Base-by-base conservation (phyloP, 306 rosid species). In the Carpinus viminea region DNA sequence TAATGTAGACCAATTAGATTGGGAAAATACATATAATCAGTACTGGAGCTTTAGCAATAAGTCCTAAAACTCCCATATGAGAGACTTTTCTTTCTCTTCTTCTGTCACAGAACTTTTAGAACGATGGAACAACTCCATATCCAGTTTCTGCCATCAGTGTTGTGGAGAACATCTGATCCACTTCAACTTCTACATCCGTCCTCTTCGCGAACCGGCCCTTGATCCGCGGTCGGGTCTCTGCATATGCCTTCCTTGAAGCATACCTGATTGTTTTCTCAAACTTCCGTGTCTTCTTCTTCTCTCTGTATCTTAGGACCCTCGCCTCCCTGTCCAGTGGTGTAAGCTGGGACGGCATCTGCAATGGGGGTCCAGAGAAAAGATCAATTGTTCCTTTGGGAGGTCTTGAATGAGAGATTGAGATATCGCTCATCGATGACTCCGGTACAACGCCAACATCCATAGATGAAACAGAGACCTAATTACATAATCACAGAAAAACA, bases 191-290 rank as follows among this genome's bases (percentile, higher is more conserved):
- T 9, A 80, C 80, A 56, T 91, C 90, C 0, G 91, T 90, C 79
- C 97, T 69, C 80, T 91, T 95, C 0, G 97, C 99, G 4, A 95
- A 95, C 54, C 99, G 89, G 73, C 99, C 99, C 70, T 95, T 95
- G 80, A 95, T 91, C 0, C 99, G 90, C 0, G 98, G 99, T 26
- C 99, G 79, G 47, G 98, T 95, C 77, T 95, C 99, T 9, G 99
- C 99, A 61, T 95, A 95, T 50, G 99, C 99, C 79, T 95, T 93
- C 86, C 99, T 90, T 12, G 98, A 95, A 21, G 98, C 99, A 83
- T 95, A 95, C 79, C 99, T 66, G 45, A 92, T 95, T 12, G 97
- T 95, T 78, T 95, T 95, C 92, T 93, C 97, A 52, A 95, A 95
- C 82, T 93, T 95, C 69, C 99, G 87, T 16, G 84, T 82, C 89